Evolutionary conservation across 768 basidiomycete species (phyloP).

Genomic region (Amanita inopinata): DNA sequence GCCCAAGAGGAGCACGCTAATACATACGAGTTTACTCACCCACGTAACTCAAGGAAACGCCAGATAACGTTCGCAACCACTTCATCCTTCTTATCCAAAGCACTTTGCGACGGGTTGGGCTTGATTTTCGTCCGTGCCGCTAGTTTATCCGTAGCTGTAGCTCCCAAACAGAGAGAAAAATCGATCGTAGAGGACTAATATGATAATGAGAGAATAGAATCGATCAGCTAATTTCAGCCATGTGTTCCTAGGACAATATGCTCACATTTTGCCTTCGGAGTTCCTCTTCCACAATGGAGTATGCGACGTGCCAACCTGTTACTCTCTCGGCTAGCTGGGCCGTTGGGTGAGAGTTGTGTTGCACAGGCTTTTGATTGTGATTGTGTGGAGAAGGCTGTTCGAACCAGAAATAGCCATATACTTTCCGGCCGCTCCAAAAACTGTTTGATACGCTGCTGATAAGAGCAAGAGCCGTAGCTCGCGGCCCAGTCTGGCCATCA

Average conservation of each 20-base stretch:
- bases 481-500: constrained; percentile 87
- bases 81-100: constrained; percentile 96
- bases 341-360: constrained; percentile 72
- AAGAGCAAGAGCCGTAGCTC: constrained; percentile 84
- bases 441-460: constrained; percentile 70
- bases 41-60: constrained; percentile 93
- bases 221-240: not conserved
- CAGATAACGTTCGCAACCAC: constrained; percentile 97
- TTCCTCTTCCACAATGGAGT: constrained; percentile 84
- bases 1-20: not conserved
- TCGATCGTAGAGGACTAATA: constrained; percentile 92
- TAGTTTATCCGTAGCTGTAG: constrained; percentile 71
- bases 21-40: constrained; percentile 42
- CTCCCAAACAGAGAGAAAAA: constrained; percentile 88
- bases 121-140: constrained; percentile 77
- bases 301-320: constrained; percentile 82
- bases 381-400: constrained; percentile 42
- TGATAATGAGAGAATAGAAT: not conserved
- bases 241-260: constrained; percentile 17
- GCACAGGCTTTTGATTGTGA: constrained; percentile 45
- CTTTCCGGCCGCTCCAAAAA: constrained; percentile 74
- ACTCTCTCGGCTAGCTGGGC: constrained; percentile 84
- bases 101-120: constrained; percentile 26
- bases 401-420: constrained; percentile 72
- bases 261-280: constrained; percentile 92